These are phyloP conservation scores for Hypoxylon sp. DNA, from an alignment of 2,329 filamentous ascomycete species.

Conservation along the genomic window DNA sequence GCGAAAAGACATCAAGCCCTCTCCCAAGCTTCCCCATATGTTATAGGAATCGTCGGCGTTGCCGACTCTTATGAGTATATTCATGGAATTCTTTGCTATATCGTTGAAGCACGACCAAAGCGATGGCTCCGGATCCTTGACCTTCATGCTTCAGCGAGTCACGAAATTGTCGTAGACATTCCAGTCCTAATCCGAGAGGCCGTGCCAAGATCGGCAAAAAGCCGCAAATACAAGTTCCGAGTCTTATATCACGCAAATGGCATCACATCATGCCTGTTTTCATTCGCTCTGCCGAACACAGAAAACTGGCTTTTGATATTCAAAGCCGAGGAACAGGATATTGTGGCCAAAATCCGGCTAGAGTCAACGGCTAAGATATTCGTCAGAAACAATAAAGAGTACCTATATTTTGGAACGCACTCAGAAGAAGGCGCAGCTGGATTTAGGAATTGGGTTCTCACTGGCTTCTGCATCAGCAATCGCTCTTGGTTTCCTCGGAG, in stretches of 20 bases:
- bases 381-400: slow-evolving; percentile 73
- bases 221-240: slow-evolving; percentile 63
- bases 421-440: slow-evolving; percentile 68
- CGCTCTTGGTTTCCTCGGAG: slow-evolving; percentile 60
- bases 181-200: slow-evolving; percentile 58
- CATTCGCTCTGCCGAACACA: slow-evolving; percentile 57
- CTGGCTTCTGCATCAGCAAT: slow-evolving; percentile 64
- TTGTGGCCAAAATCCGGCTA: slow-evolving; percentile 62
- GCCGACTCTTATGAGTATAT: slow-evolving; percentile 74
- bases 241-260: slow-evolving; percentile 71
- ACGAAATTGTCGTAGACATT: slow-evolving; percentile 72
- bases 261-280: slow-evolving; percentile 71
- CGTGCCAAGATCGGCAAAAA: slow-evolving; percentile 56
- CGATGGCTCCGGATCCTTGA: slow-evolving; percentile 70
- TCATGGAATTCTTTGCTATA: slow-evolving; percentile 76
- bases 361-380: slow-evolving; percentile 71
- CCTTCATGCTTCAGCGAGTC: slow-evolving; percentile 63
- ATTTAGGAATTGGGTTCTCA: slow-evolving; percentile 74
- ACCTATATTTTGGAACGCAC: slow-evolving; percentile 77
- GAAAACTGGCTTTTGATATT: slow-evolving; percentile 70
- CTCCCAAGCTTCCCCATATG: slow-evolving; percentile 73
- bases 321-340: slow-evolving; percentile 57
- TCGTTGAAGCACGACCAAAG: slow-evolving; percentile 59
- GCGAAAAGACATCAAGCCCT: slow-evolving; percentile 74
- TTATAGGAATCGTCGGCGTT: slow-evolving; percentile 71